Evolutionary conservation across 106 monocot species (phyloP).

Genomic region (Amphibolis antarctica): DNA sequence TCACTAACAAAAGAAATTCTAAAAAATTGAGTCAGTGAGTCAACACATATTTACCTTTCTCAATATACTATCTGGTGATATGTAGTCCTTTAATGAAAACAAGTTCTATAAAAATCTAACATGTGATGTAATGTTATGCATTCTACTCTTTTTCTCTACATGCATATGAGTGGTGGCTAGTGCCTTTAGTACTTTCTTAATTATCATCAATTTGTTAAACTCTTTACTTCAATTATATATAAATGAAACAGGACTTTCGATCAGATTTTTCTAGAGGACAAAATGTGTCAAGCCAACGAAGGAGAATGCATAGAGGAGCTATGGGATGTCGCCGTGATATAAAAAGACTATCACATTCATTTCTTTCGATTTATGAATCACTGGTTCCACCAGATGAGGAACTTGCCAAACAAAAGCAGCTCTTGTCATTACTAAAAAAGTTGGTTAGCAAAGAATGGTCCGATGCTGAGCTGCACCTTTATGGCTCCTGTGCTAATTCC

Average conservation of each 20-base stretch:
- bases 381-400: constrained; percentile 75
- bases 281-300: constrained; percentile 51
- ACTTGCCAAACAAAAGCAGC: constrained; percentile 57
- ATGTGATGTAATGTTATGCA: too few species aligned
- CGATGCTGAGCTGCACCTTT: constrained; percentile 55
- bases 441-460: constrained; percentile 83
- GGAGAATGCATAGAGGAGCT: constrained; percentile 50
- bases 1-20: too few species aligned
- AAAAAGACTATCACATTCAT: constrained; percentile 31
- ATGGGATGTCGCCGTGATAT: constrained; percentile 53
- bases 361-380: constrained; percentile 66
- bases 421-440: constrained; percentile 37
- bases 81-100: too few species aligned
- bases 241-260: constrained; percentile 48
- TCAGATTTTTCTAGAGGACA: constrained; percentile 72
- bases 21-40: too few species aligned
- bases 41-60: too few species aligned
- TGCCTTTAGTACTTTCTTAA: too few species aligned
- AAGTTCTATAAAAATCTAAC: too few species aligned
- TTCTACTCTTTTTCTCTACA: too few species aligned
- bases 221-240: neutral
- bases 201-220: too few species aligned
- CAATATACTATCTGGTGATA: too few species aligned
- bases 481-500: constrained; percentile 97
- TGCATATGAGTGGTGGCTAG: too few species aligned